Base-by-base conservation (phyloP, 78 protist genomes). In the Emiliania huxleyi region DNA sequence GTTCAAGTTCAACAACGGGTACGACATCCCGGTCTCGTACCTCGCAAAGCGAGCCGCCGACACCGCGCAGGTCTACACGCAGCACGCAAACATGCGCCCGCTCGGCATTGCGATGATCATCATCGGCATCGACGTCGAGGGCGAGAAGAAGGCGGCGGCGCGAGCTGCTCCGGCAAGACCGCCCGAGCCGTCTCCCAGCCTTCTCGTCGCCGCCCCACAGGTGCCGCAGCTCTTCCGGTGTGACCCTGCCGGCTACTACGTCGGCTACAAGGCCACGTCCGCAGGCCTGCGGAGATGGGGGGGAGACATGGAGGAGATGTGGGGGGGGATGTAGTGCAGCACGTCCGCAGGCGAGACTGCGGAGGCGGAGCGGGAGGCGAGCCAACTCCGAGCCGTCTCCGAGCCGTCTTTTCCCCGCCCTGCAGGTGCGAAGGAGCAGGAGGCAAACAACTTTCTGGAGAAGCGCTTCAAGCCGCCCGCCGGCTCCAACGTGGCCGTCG, bases 31-130 rank as follows among this genome's bases (percentile, higher is more conserved):
- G 25, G 97, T 96, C 6, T 87, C 62, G 38, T 93, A 69, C 42
- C 91, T 97, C 37, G 99, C 99, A 12, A 97, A 96, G 94, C 95
- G 98, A 29, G 87, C 98, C 6, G 99, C 98, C 3, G 99, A 98
- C 92, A n/a, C 91, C 8, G 93, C 98, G n/a, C 99, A 99, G 94
- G 94, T 96, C 26, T 96, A 90, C 92, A 98, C 99, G 25, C 98
- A 96, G 85, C 93, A 91, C 71, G 90, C 90, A 1, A 44, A 45
- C 84, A 90, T 90, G 93, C 45, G 93, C 21, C 93, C 93, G n/a
- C 79, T 90, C 19, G 93, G 93, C 37, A 62, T 90, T 37, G 83
- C 79, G 15, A 52, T 69, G 45, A 90, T 90, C 93, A 69, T 90
- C 85, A 1, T 37, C 37, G 93, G 93, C 52, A 90, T 90, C 23